phyloP scores from a whole-genome alignment of 208 protist genomes.

The Crithidia bombi region DNA sequence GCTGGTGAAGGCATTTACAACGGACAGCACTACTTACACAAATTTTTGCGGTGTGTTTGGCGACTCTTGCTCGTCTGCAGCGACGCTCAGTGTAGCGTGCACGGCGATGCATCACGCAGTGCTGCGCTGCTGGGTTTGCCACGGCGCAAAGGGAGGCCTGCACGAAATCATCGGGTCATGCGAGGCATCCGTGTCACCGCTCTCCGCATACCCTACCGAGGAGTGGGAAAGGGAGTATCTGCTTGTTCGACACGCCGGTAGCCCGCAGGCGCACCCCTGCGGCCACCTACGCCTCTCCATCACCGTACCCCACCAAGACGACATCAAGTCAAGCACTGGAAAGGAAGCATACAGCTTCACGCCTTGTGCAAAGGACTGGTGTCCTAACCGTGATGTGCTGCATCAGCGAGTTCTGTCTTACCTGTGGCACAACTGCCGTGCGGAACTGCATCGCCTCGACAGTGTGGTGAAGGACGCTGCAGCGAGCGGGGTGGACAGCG shows the following conservation, averaged over 20 bases:
- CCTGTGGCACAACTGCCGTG: slow-evolving; percentile 15
- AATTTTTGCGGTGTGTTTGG: not conserved
- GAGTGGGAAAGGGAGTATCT: not conserved
- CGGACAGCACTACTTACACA: not conserved
- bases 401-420: slow-evolving; percentile 7
- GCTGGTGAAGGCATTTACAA: not conserved
- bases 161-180: not conserved
- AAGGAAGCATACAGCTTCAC: no score
- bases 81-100: not conserved
- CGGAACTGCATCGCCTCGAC: slow-evolving; percentile 16
- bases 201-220: not conserved
- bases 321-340: no score
- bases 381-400: not conserved
- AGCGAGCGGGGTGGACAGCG: not conserved
- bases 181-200: not conserved
- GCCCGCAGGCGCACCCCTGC: slow-evolving; percentile 3
- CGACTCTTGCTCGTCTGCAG: not conserved
- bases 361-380: not conserved
- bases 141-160: not conserved
- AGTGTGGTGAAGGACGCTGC: not conserved
- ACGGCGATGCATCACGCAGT: not conserved
- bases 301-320: not conserved
- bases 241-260: slow-evolving; percentile 8
- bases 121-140: slow-evolving; percentile 6
- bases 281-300: not conserved